Conservation (phyloP, 208 protist genomes). For the Herpetomonas samuelpessoai region DNA sequence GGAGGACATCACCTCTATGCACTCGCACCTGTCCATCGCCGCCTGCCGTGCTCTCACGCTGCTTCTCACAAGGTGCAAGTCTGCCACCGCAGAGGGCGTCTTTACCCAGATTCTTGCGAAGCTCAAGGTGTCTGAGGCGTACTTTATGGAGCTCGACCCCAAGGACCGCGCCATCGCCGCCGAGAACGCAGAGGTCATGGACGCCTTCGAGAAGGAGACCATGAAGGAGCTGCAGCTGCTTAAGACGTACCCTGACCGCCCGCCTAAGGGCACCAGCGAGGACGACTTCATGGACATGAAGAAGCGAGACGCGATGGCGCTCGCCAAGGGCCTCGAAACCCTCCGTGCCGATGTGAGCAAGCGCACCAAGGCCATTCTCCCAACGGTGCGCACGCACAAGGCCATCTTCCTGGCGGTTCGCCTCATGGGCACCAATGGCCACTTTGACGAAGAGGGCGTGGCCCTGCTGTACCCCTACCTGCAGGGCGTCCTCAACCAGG, state of each 20-base stretch:
- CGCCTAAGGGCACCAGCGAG: conserved; percentile 81
- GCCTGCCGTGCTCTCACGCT: conserved; percentile 74
- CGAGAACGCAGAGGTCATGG: conserved; percentile 36
- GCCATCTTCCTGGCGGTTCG: conserved; percentile 55
- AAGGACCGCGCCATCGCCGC: conserved; percentile 76
- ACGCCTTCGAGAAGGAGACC: conserved; percentile 51
- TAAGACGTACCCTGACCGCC: conserved; percentile 69
- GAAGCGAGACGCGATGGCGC: conserved; percentile 64
- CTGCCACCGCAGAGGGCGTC: conserved; percentile 30
- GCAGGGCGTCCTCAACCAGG: conserved; percentile 37
- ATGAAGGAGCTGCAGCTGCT: conserved; percentile 72
- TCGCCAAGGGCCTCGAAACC: conserved; percentile 67
- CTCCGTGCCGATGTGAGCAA: conserved; percentile 61
- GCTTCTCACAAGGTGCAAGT: conserved; percentile 41
- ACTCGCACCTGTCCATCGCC: conserved; percentile 46
- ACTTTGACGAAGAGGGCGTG: conserved; percentile 50
- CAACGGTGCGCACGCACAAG: conserved; percentile 42
- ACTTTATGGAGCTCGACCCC: conserved; percentile 52
- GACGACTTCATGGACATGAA: conserved; percentile 86
- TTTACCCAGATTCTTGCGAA: conserved; percentile 33
- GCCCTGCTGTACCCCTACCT: conserved; percentile 61
- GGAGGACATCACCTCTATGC: conserved; percentile 15
- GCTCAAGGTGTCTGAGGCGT: conserved; percentile 35
- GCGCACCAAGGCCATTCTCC: conserved; percentile 33
- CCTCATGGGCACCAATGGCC: conserved; percentile 60